These are phyloP conservation scores for Podospora bellae-mahoneyi DNA, from an alignment of 495 filamentous ascomycete genomes.

Conservation along the genomic window DNA sequence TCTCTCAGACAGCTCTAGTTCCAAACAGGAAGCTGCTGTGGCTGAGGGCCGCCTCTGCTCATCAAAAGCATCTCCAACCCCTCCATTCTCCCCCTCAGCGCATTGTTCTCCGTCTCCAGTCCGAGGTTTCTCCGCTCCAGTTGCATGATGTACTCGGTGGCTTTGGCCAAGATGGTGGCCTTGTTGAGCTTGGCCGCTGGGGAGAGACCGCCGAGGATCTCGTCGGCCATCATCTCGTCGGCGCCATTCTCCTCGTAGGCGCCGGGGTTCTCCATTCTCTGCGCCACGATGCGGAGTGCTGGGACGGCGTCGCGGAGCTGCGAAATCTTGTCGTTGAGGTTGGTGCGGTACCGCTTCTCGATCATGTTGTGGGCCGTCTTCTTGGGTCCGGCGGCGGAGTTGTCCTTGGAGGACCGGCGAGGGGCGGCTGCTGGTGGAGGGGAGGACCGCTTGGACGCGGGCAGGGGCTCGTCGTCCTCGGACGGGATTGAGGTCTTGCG, in stretches of 20 bases:
- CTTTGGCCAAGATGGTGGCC: constrained; percentile 78
- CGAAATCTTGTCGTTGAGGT: constrained; percentile 50
- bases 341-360: constrained; percentile 50
- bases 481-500: constrained; percentile 28
- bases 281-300: constrained; percentile 37
- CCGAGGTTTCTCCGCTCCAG: constrained; percentile 72
- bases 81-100: constrained; percentile 61
- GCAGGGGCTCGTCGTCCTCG: constrained; percentile 20
- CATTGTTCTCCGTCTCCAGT: constrained; percentile 69
- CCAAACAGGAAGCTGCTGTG: background rate
- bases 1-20: background rate
- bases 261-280: constrained; percentile 13
- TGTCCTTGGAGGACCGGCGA: constrained; percentile 2
- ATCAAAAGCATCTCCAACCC: constrained; percentile 56
- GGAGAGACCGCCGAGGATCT: constrained; percentile 12
- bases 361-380: constrained; percentile 49
- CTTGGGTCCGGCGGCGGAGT: constrained; percentile 19
- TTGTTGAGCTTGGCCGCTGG: constrained; percentile 33
- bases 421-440: constrained; percentile 14
- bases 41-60: constrained; percentile 8
- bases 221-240: constrained; percentile 20
- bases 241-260: constrained; percentile 15
- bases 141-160: constrained; percentile 84
- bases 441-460: constrained; percentile 11
- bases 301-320: constrained; percentile 48